These are phyloP conservation scores for Fusarium sulawesiense DNA, from an alignment of 2,329 filamentous ascomycete genomes.

Conservation along the genomic window DNA sequence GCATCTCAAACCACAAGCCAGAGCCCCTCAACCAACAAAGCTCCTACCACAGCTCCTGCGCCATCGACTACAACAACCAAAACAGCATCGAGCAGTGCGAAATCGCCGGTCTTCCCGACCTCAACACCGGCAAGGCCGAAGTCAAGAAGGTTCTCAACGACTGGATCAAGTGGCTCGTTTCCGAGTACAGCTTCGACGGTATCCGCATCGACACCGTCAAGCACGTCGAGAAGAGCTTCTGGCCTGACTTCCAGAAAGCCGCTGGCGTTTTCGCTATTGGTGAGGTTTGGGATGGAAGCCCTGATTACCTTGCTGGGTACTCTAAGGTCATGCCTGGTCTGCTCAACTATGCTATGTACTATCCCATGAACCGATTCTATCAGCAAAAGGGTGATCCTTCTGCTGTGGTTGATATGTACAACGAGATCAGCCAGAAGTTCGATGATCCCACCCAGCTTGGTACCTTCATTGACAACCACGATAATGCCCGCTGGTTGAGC, in stretches of 20 bases:
- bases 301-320: slow-evolving; percentile 63
- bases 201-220: slow-evolving; percentile 71
- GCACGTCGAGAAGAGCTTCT: slow-evolving; percentile 70
- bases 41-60: slow-evolving; percentile 23
- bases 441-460: slow-evolving; percentile 45
- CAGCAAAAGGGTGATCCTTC: slow-evolving; percentile 54
- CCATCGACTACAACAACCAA: slow-evolving; percentile 33
- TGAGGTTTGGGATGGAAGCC: slow-evolving; percentile 68
- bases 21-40: slow-evolving; percentile 59
- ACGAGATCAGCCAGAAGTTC: slow-evolving; percentile 51
- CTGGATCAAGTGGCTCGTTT: slow-evolving; percentile 70
- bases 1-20: slow-evolving; percentile 57
- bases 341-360: slow-evolving; percentile 69
- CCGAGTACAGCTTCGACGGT: slow-evolving; percentile 71
- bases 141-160: slow-evolving; percentile 64
- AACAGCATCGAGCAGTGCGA: slow-evolving; percentile 23
- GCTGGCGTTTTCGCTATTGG: slow-evolving; percentile 70
- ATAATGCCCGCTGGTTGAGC: slow-evolving; percentile 65
- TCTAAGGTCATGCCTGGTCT: slow-evolving; percentile 67
- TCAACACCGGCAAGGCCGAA: slow-evolving; percentile 64
- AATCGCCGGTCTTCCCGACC: slow-evolving; percentile 63
- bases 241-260: slow-evolving; percentile 63
- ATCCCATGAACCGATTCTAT: slow-evolving; percentile 53
- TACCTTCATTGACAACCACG: slow-evolving; percentile 70
- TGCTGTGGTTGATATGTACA: slow-evolving; percentile 54